Base-by-base conservation (phyloP, 495 filamentous ascomycete species). In the Penicillium fimorum region DNA sequence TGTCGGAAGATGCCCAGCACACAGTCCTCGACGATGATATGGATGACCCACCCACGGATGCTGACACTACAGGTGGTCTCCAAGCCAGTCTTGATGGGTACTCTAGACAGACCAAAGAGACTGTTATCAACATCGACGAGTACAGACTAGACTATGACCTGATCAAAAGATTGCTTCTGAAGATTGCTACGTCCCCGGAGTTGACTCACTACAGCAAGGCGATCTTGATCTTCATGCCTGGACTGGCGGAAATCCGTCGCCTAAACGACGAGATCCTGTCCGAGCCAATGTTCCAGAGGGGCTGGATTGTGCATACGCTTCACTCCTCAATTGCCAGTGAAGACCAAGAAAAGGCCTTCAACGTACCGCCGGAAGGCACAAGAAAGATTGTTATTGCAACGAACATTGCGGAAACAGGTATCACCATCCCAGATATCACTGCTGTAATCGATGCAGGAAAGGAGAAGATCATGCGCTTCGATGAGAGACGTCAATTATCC, bases 321-420 rank as follows among this genome's bases (percentile, higher is more conserved):
- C 94, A 98, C 70, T 97, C 93, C 2, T 91, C 88, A 2, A 95
- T 98, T 64, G 87, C 93, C n/a, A 96, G 86, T 51, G 94, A 97
- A 62, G 92, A 97, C 24, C 94, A 97, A 73, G 92, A 97, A 70
- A 84, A 85, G 43, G 94, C 92, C 2, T 97, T 98, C 66, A 75
- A 87, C 2, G 75, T 96, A 3, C 93, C 94, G 9, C 92, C 91
- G 1, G 78, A 79, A 15, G 93, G 90, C 7, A 79, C 83, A 40
- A 80, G 91, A 53, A 97, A 97, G 74, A 94, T 97, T 56, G 92
- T 97, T 4, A 82, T 96, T 44, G 90, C 93, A 5, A 98, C 93
- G 9, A 97, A 97, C 65, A 97, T 97, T 64, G 93, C 93, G 22
- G 93, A 97, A 65, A 97, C 93, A 1, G 92, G 92, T 69, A 96